Evolutionary conservation across 768 basidiomycete species (phyloP).

Genomic region (Amanita pseudoporphyria): DNA sequence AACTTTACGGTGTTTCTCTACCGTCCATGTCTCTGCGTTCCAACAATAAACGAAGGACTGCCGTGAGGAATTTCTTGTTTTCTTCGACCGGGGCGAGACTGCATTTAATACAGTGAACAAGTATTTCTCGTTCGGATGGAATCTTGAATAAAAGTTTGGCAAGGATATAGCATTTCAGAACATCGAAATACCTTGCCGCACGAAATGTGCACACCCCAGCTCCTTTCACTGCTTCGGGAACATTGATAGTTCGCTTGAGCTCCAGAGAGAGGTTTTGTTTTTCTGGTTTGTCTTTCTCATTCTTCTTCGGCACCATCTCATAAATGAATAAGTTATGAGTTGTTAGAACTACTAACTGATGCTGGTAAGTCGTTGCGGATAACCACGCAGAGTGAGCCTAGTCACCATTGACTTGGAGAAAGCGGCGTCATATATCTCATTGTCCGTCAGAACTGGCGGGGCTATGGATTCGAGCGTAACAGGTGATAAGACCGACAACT

Average conservation of each 20-base stretch:
- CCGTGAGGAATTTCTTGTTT: conserved; percentile 42
- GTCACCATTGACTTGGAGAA: conserved; percentile 61
- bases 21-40: conserved; percentile 62
- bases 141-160: conserved; percentile 27
- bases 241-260: neutral
- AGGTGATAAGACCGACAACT: conserved; percentile 61
- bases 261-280: conserved; percentile 10
- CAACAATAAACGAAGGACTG: conserved; percentile 64
- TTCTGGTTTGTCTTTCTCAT: conserved; percentile 33
- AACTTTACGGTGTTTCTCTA: conserved; percentile 59
- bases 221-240: conserved; percentile 27
- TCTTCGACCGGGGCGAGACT: conserved; percentile 44
- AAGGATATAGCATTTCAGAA: neutral
- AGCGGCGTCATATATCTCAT: conserved; percentile 82
- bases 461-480: conserved; percentile 45
- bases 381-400: conserved; percentile 7
- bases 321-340: conserved; percentile 59
- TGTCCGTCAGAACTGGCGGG: conserved; percentile 44
- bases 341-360: conserved; percentile 57
- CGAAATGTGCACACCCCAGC: conserved; percentile 50
- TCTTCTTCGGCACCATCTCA: conserved; percentile 21
- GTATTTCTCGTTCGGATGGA: conserved; percentile 40
- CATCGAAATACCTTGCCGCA: conserved; percentile 37
- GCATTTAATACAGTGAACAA: conserved; percentile 72
- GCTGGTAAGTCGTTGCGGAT: neutral